phyloP scores from a whole-genome alignment of 495 filamentous ascomycete species.

The Aspergillus mulundensis region DNA sequence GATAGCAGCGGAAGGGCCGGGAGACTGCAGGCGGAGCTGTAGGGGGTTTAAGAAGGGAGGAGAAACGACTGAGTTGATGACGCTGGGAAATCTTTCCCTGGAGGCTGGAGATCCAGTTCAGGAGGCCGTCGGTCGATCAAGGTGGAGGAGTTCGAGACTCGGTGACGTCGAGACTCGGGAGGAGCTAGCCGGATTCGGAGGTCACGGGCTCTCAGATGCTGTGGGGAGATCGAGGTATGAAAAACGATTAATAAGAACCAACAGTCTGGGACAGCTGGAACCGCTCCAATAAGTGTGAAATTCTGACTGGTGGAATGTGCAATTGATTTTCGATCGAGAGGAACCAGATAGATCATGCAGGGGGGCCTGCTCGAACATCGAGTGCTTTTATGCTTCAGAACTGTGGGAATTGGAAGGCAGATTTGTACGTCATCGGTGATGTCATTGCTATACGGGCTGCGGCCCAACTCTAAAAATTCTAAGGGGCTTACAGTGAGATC shows the following conservation, averaged over 20 bases:
- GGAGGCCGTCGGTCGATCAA: neutral
- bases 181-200: slow-evolving; percentile 23
- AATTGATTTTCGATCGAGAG: neutral
- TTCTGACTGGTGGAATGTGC: neutral
- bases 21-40: slow-evolving; percentile 30
- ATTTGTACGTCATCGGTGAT: slow-evolving; percentile 24
- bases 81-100: neutral
- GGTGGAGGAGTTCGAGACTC: slow-evolving; percentile 1
- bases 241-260: neutral
- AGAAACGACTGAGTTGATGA: neutral
- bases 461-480: neutral
- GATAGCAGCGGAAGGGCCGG: slow-evolving; percentile 32
- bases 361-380: neutral
- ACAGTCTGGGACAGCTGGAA: neutral
- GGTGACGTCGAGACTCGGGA: slow-evolving; percentile 39
- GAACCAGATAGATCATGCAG: slow-evolving; percentile 1
- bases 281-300: neutral
- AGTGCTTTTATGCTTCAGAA: slow-evolving; percentile 5
- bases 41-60: slow-evolving; percentile 3
- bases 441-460: slow-evolving; percentile 16
- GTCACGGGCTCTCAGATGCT: slow-evolving; percentile 5
- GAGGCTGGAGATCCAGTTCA: neutral
- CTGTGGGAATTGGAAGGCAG: neutral
- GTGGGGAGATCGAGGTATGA: too few relatives aligned
- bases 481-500: too few relatives aligned